phyloP scores from a whole-genome alignment of 148 eudicot species.

The Cornus controversa region DNA sequence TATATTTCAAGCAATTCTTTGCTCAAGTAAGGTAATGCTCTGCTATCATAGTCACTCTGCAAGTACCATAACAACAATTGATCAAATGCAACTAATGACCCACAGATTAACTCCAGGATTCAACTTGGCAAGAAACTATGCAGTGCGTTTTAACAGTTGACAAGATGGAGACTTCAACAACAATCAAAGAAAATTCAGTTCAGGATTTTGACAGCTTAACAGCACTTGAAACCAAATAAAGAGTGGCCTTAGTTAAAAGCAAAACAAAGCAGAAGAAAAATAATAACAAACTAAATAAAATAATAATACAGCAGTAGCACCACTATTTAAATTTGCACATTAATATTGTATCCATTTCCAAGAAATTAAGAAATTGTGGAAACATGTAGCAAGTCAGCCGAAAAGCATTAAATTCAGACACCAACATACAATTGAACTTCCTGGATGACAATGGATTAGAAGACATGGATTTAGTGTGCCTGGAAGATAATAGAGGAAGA shows the following conservation, averaged over 20 bases:
- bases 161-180: background rate
- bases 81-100: conserved; percentile 16
- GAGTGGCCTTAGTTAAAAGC: background rate
- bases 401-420: background rate
- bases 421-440: background rate
- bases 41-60: conserved; percentile 77
- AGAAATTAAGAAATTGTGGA: too few species aligned
- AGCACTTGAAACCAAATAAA: background rate
- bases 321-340: background rate
- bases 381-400: background rate
- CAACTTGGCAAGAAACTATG: background rate
- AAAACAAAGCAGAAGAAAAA: background rate
- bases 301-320: background rate
- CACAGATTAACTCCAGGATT: background rate
- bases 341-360: background rate
- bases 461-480: too few species aligned
- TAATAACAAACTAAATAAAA: background rate
- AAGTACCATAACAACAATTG: conserved; percentile 16
- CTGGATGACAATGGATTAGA: background rate
- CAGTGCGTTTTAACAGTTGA: background rate
- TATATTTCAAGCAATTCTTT: conserved; percentile 72
- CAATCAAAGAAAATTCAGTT: background rate
- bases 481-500: too few species aligned
- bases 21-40: conserved; percentile 64
- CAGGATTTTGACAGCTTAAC: background rate